Evolutionary conservation across 1,139 yeast genomes (phyloP), one percentile per base, ranked within the genome.

Genomic region (Insectozyma bohioensis): DNA sequence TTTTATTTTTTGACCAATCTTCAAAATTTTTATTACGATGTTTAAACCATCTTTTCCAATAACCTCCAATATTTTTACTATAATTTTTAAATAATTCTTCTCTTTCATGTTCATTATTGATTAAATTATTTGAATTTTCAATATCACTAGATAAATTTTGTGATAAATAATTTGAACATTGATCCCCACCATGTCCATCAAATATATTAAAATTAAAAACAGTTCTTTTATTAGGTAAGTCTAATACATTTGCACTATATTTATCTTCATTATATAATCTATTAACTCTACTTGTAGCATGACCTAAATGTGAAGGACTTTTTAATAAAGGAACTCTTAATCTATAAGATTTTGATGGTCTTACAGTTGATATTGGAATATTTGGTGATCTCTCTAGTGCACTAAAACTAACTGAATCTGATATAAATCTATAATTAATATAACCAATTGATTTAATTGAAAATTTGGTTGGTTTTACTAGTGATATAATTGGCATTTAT

Each of bases 171-270:
- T 63, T 69, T 26, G 88, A 71, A 49, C 95, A 86, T 40, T 81
- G 78, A 21, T 67, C 72, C 12, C 96, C 95, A 4, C 97, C 97
- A 56, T 92, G 98, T 2, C 97, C 98, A 57, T 92, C 98, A 56
- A 83, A 88, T 2, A 92, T 73, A 30, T 78, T 76, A 54, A 85
- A 80, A 48, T 78, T 78, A 58, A 87, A 82, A 20, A 66, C 56
- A 4, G 54, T 39, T 11, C 45, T 36, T 10, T 35, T 27, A 14
- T 24, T 24, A 3, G 30, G 25, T 15, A 78, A 50, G 18, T 63
- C 59, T 23, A 83, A 46, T 12, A 83, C 76, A n/a, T 67, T 68
- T 12, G 85, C 85, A 43, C 67, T 71, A 57, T 78, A 84, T 34
- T 77, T 67, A 56, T 92, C 98, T 56, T 92, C 97, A 55, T 92